phyloP scores from a whole-genome alignment of 179 eudicot species.

The Carnegiea gigantea region DNA sequence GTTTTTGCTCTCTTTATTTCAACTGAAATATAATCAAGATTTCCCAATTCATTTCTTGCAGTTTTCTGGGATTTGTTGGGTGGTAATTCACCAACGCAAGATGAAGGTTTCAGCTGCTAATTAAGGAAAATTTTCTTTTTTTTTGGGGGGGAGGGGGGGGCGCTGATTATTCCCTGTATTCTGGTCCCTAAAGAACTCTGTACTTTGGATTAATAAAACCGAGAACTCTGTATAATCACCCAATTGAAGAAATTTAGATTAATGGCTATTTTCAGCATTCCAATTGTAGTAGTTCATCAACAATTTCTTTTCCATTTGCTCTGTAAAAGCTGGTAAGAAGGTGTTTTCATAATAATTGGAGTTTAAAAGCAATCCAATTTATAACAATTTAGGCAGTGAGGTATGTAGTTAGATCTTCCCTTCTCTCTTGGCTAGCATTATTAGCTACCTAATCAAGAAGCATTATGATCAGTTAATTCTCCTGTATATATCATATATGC shows the following conservation, averaged over 20 bases:
- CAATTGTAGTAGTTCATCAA: not conserved
- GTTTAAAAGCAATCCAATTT: too few species aligned
- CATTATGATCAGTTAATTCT: too few species aligned
- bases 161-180: not conserved
- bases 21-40: not conserved
- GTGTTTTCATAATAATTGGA: too few species aligned
- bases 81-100: conserved; percentile 29
- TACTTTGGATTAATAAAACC: not conserved
- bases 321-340: too few species aligned
- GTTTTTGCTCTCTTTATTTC: not conserved
- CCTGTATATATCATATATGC: too few species aligned
- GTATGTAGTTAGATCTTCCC: too few species aligned
- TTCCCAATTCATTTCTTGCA: conserved; percentile 25
- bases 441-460: too few species aligned
- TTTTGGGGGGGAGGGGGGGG: too few species aligned
- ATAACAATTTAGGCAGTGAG: too few species aligned
- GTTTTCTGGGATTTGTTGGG: conserved; percentile 56
- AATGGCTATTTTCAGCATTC: not conserved
- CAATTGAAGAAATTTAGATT: not conserved
- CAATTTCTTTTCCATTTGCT: too few species aligned
- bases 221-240: not conserved
- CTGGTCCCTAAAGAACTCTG: not conserved
- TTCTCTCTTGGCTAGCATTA: too few species aligned
- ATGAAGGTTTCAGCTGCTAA: not conserved
- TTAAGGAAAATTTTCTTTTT: not conserved